Evolutionary conservation across 352 stramenopile genomes (phyloP), one percentile per base, ranked within the genome.

Genomic region (Elongisporangium anandrum): DNA sequence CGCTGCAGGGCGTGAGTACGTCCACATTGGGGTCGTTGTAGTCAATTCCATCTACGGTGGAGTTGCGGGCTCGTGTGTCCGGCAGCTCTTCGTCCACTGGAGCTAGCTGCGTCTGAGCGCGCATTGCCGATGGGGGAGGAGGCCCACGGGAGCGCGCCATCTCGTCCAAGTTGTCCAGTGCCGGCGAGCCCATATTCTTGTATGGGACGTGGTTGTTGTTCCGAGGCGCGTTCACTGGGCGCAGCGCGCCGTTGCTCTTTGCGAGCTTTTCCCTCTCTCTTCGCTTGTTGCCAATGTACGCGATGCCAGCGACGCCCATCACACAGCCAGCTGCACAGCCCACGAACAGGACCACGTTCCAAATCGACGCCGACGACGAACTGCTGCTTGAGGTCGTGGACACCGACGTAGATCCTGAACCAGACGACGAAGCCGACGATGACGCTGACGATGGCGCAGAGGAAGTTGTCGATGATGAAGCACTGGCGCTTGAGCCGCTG

Each of bases 1-100:
- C 75, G 59, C 75, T 87, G 9, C 62, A 63, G 20, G 81, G 78
- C 12, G 81, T 87, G n/a, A 90, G 61, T 48, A 87, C 59, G 62
- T 88, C 81, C 15, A 86, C 60, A 22, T 70, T 72, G 23, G 69
- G 72, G 54, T 87, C 72, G 64, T 82, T 77, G 48, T 75, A 75
- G 56, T 82, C 69, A 24, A 80, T 62, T 15, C 29, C 29, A 8
- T 41, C 29, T 8, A 4, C 4, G 1, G 29, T 41, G 29, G 29
- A 41, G 29, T 41, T 41, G 29, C 29, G 29, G 1, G 29, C 29
- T 9, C 29, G 29, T 2, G 29, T 41, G 13, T 41, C 29, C 29
- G 29, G 9, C 29, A 41, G 9, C 29, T 41, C 29, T 8, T 41
- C 29, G 29, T 41, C 29, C 4, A 41, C 29, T 15, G 29, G 29